Evolutionary conservation across 2,329 filamentous ascomycete species (phyloP).

Genomic region (Dactylonectria macrodidyma): DNA sequence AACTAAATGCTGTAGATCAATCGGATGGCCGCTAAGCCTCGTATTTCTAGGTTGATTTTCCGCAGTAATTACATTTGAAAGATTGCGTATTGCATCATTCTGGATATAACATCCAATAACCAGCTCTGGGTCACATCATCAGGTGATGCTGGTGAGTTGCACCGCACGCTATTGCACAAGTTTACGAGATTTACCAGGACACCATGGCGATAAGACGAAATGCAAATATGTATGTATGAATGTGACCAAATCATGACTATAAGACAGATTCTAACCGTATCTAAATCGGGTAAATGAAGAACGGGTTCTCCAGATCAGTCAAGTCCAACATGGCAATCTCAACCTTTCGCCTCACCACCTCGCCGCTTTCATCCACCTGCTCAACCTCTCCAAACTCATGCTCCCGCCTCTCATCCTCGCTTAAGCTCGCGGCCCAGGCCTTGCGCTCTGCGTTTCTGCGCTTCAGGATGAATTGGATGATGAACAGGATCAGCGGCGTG

Average conservation of each 20-base stretch:
- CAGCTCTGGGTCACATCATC: no score
- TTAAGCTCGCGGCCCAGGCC: constrained; percentile 37
- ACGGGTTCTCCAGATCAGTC: constrained; percentile 57
- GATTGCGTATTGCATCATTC: no score
- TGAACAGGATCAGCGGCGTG: constrained; percentile 52
- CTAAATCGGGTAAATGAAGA: constrained; percentile 53
- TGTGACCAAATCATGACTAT: not conserved
- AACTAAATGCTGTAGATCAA: not conserved
- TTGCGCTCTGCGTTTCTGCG: constrained; percentile 50
- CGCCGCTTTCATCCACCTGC: constrained; percentile 48
- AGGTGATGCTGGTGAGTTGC: no score
- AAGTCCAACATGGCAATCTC: constrained; percentile 55
- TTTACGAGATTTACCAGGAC: no score
- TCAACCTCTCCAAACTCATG: constrained; percentile 40
- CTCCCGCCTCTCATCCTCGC: constrained; percentile 42
- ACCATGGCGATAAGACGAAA: no score
- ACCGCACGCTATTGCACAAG: no score
- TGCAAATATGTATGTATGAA: no score
- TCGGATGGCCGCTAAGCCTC: not conserved
- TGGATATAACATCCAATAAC: no score
- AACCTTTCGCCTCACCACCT: constrained; percentile 49
- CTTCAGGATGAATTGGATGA: constrained; percentile 51
- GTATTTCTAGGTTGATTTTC: not conserved
- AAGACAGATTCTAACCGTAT: not conserved
- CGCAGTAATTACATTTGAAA: no score